Percentiles rank a stretch among this genome's conserved stretches.
Conservation (phyloP, 2,329 filamentous ascomycete species). For the Cucurbitaria berberidis region DNA sequence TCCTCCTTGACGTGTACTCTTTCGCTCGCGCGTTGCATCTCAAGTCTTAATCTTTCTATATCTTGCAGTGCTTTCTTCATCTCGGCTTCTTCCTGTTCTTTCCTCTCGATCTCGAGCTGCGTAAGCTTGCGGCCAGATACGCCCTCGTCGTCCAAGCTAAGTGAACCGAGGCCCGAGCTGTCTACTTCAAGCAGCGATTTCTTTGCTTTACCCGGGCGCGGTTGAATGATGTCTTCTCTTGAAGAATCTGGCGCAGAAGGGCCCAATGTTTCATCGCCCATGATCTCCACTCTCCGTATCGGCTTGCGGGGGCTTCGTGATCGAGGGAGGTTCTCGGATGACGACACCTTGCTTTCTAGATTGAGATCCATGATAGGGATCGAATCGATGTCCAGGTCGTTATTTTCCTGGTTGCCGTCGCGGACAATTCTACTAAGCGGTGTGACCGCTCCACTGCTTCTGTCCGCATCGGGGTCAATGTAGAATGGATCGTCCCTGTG, state of each 20-base stretch:
- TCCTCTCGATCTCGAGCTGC: slow-evolving; percentile 66
- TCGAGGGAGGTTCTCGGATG: slow-evolving; percentile 25
- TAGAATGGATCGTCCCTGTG: slow-evolving; percentile 97
- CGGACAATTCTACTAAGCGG: slow-evolving; percentile 77
- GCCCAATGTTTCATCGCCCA: slow-evolving; percentile 56
- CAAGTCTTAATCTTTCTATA: slow-evolving; percentile 81
- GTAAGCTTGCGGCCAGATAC: slow-evolving; percentile 31
- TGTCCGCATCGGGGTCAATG: slow-evolving; percentile 64
- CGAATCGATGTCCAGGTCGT: slow-evolving; percentile 85
- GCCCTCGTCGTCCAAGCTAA: slow-evolving; percentile 66
- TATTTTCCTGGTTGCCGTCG: slow-evolving; percentile 68
- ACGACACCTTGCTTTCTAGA: slow-evolving; percentile 58
- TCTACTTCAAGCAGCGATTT: slow-evolving; percentile 82
- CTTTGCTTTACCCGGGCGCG: slow-evolving; percentile 50
- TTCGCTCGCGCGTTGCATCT: slow-evolving; percentile 86
- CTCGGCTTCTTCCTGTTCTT: slow-evolving; percentile 80
- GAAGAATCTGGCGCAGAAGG: slow-evolving; percentile 39
- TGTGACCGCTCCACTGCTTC: slow-evolving; percentile 68
- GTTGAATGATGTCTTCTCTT: slow-evolving; percentile 40
- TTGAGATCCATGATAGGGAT: slow-evolving; percentile 96
- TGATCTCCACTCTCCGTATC: slow-evolving; percentile 52
- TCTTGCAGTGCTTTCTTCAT: slow-evolving; percentile 89
- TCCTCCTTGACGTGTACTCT: slow-evolving; percentile 73
- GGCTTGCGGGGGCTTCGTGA: slow-evolving; percentile 40
- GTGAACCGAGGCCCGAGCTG: slow-evolving; percentile 76